Conservation (phyloP, 306 rosid species). For the Vachellia collinsii region DNA sequence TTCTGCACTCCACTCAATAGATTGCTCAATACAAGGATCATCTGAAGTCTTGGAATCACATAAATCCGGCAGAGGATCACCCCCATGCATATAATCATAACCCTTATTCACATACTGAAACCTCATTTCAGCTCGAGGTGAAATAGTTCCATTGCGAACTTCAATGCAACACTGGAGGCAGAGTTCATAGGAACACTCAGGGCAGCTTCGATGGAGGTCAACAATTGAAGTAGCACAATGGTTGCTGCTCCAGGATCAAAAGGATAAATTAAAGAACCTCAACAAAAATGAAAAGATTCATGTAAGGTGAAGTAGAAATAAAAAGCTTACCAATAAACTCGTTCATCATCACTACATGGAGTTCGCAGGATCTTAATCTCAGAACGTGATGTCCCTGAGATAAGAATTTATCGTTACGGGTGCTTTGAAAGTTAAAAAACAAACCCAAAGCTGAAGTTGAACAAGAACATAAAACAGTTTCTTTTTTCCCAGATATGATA, state of each 20-base stretch:
- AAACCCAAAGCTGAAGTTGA: constrained; percentile 40
- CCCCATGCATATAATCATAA: constrained; percentile 78
- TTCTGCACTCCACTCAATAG: constrained; percentile 52
- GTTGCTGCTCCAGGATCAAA: constrained; percentile 57
- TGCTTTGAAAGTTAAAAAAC: constrained; percentile 28
- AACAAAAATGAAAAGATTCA: constrained; percentile 20
- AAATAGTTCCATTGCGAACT: constrained; percentile 59
- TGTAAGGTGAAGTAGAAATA: constrained; percentile 21
- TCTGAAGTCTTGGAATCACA: constrained; percentile 38
- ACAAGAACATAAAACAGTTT: constrained; percentile 42
- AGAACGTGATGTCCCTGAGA: constrained; percentile 53
- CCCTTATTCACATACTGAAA: constrained; percentile 69
- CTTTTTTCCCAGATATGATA: not conserved
- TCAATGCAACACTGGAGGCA: constrained; percentile 79
- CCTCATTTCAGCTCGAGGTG: constrained; percentile 52
- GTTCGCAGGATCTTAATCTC: constrained; percentile 56
- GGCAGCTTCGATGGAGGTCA: constrained; percentile 81
- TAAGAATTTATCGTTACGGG: constrained; percentile 26
- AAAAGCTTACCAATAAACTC: constrained; percentile 72
- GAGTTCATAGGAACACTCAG: constrained; percentile 68
- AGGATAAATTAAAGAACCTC: constrained; percentile 25
- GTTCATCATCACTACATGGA: constrained; percentile 62
- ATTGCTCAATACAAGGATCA: constrained; percentile 39
- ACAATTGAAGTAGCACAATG: constrained; percentile 86
- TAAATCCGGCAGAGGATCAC: constrained; percentile 53